Evolutionary conservation across 1,139 yeast species (phyloP), one percentile per base, ranked within the genome.

Genomic region (Barnettozyma hawaiiensis): DNA sequence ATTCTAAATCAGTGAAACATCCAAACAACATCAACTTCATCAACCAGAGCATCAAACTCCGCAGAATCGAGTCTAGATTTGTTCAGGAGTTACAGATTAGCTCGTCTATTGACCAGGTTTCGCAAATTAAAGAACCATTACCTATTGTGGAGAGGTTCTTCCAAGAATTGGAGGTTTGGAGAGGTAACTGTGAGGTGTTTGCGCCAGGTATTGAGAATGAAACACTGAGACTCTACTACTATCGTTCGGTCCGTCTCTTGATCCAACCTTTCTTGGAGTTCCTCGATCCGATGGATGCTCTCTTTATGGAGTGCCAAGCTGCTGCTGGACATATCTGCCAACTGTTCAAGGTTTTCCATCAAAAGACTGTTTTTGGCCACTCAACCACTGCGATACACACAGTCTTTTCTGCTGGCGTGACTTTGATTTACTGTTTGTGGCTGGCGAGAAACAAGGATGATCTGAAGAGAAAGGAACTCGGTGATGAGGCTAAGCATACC

Each of bases 271-370:
- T 75, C 54, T 55, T 77, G 45, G 81, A 76, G 47, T 58, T 75
- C 15, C 55, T 78, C 50, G 76, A 73, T 43, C 82, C 83, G 7
- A 74, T 73, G 50, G 78, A 76, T 52, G 67, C 73, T 37, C 59
- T 78, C 22, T 76, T 78, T 52, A 67, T 69, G 43, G 80, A 76
- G 57, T 77, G 83, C 56, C 82, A 76, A 52, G 76, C 78, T 2
- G 81, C 81, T 31, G 81, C 82, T 3, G 83, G 83, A 32, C 78
- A 76, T 53, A 73, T 78, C 35, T 76, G 82, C 54, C 78, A 73
- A 50, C 62, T 76, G 14, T 75, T 76, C 54, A 73, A 76, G 50
- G 76, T 73, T 9, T 76, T 74, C 54, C 81, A 76, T 57, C 76
- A 76, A 48, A 74, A 71, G 50, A 74, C 81, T 1, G 74, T 71